Conservation (phyloP, 306 rosid genomes). For the Ormosia semicastrata region DNA sequence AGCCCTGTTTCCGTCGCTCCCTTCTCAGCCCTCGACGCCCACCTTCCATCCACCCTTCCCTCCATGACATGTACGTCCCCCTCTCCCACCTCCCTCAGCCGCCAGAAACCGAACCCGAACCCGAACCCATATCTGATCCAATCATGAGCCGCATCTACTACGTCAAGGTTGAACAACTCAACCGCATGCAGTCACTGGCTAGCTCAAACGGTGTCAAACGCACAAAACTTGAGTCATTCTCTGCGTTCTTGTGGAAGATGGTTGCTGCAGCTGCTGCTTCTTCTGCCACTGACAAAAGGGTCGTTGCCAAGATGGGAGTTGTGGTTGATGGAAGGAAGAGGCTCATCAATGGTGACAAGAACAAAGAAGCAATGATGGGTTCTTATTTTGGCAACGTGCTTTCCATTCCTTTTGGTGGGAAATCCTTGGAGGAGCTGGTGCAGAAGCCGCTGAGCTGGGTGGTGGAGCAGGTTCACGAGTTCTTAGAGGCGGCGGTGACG, state of each 20-base stretch:
- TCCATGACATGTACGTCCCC: constrained; percentile 51
- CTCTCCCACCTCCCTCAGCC: constrained; percentile 32
- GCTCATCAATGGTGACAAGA: constrained; percentile 14
- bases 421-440: constrained; percentile 25
- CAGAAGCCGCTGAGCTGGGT: constrained; percentile 45
- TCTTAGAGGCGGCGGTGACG: constrained; percentile 39
- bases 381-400: constrained; percentile 70
- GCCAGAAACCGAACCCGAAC: too few species aligned
- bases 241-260: constrained; percentile 73
- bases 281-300: background rate
- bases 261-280: constrained; percentile 19
- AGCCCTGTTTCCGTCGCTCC: constrained; percentile 38
- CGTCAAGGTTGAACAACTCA: constrained; percentile 33
- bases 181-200: constrained; percentile 42
- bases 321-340: constrained; percentile 73
- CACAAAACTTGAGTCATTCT: constrained; percentile 53
- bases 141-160: constrained; percentile 60
- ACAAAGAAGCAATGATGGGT: constrained; percentile 13
- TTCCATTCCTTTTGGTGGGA: constrained; percentile 51
- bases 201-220: constrained; percentile 20
- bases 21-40: constrained; percentile 37
- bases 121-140: background rate
- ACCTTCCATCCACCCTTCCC: constrained; percentile 31
- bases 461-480: constrained; percentile 45
- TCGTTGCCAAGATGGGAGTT: constrained; percentile 55